phyloP scores from a whole-genome alignment of 306 rosid species.

The Acacia melanoxylon region DNA sequence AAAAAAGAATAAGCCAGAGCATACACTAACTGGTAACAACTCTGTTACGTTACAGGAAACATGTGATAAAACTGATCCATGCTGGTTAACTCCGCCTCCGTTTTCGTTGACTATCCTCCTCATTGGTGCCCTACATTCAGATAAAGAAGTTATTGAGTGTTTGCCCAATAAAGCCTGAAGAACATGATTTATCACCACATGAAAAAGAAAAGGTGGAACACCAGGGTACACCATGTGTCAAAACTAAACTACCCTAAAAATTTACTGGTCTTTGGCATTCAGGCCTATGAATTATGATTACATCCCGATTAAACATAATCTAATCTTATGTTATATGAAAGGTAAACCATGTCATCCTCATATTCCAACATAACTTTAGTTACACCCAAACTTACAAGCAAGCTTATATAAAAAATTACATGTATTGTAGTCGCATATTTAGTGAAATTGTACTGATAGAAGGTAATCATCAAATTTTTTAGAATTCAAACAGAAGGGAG shows the following conservation, averaged over 20 bases:
- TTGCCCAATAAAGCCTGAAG: neutral
- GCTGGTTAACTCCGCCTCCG: neutral
- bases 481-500: neutral
- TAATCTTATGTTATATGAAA: neutral
- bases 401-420: neutral
- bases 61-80: neutral
- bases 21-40: conserved; percentile 38
- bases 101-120: conserved; percentile 10
- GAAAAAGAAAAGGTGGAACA: neutral
- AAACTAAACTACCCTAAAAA: neutral
- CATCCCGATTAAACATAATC: neutral
- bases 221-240: neutral
- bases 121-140: neutral
- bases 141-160: neutral
- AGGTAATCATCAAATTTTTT: too few species aligned
- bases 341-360: neutral
- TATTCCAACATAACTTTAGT: neutral
- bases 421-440: neutral
- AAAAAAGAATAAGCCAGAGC: conserved; percentile 43
- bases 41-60: conserved; percentile 34
- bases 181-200: neutral
- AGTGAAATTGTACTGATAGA: neutral
- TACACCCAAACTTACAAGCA: neutral
- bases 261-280: neutral
- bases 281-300: neutral